Percentiles rank a stretch among this genome's conserved stretches.
phyloP scores from a whole-genome alignment of 306 rosid species.

The Carpinus fangiana region DNA sequence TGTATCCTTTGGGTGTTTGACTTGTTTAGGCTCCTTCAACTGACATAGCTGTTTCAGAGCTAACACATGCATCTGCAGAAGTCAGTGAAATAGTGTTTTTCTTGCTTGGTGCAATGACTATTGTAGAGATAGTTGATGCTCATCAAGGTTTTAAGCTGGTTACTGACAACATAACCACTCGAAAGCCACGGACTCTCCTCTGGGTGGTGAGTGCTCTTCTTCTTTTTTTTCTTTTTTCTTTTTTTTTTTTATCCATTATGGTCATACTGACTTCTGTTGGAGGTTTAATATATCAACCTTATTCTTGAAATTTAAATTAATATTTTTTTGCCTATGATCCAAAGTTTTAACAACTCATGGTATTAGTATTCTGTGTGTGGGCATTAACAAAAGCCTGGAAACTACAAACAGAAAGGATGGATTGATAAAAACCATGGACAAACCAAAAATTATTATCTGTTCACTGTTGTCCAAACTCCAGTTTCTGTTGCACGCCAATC shows the following conservation, averaged over 20 bases:
- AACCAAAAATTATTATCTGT: neutral
- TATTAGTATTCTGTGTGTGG: neutral
- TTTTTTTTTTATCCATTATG: slow-evolving; percentile 24
- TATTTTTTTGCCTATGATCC: neutral
- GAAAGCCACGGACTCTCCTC: slow-evolving; percentile 83
- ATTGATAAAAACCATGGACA: neutral
- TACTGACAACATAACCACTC: slow-evolving; percentile 87
- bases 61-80: slow-evolving; percentile 84
- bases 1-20: slow-evolving; percentile 12
- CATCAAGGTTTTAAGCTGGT: slow-evolving; percentile 99
- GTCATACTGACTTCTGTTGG: slow-evolving; percentile 8
- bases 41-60: slow-evolving; percentile 85
- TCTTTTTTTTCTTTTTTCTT: too few relatives aligned
- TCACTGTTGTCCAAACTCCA: neutral
- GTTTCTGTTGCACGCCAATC: neutral
- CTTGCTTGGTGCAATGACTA: slow-evolving; percentile 97
- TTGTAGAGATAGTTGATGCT: slow-evolving; percentile 87
- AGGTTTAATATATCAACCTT: neutral
- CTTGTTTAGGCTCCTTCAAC: slow-evolving; percentile 83
- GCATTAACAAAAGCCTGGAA: neutral
- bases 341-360: neutral
- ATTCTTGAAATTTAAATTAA: slow-evolving; percentile 20
- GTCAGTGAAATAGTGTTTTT: slow-evolving; percentile 96
- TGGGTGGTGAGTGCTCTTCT: slow-evolving; percentile 91
- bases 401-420: neutral